Percentiles rank a stretch among this genome's conserved stretches.
phyloP scores from a whole-genome alignment of 169 alveolate genomes.

The Plasmodium falciparum region DNA sequence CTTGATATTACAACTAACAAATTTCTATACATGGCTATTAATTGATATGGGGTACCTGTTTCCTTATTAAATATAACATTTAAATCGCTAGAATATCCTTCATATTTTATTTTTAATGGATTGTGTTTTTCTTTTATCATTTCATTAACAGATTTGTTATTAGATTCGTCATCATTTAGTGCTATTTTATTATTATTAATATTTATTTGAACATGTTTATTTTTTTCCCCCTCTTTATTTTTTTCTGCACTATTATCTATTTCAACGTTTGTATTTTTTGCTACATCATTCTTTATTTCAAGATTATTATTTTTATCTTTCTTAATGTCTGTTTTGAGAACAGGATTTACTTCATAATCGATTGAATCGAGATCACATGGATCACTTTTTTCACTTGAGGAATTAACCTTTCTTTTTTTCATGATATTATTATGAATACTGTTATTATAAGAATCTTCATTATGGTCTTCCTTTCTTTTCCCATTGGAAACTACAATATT shows the following conservation, averaged over 20 bases:
- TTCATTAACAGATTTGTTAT: constrained; percentile 23
- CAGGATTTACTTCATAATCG: constrained; percentile 75
- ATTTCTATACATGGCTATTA: constrained; percentile 28
- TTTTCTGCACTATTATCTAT: no score
- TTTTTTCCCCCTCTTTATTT: no score
- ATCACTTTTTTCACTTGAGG: constrained; percentile 13
- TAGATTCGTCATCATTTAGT: background rate
- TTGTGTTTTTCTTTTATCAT: constrained; percentile 63
- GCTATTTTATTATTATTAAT: background rate
- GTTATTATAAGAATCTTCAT: no score
- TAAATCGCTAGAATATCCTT: constrained; percentile 66
- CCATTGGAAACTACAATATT: no score
- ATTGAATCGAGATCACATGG: background rate
- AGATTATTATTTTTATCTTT: background rate
- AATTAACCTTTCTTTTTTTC: constrained; percentile 2
- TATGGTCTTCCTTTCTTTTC: no score
- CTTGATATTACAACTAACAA: constrained; percentile 48
- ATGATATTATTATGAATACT: background rate
- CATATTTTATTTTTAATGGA: constrained; percentile 37
- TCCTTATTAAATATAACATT: constrained; percentile 48
- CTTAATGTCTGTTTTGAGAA: constrained; percentile 25
- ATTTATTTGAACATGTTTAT: no score
- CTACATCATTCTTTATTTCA: no score
- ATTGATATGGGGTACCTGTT: constrained; percentile 17
- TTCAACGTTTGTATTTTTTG: no score